These are phyloP conservation scores for Scheffersomyces cryptocercus DNA, from an alignment of 1,139 yeast genomes.

Conservation along the genomic window DNA sequence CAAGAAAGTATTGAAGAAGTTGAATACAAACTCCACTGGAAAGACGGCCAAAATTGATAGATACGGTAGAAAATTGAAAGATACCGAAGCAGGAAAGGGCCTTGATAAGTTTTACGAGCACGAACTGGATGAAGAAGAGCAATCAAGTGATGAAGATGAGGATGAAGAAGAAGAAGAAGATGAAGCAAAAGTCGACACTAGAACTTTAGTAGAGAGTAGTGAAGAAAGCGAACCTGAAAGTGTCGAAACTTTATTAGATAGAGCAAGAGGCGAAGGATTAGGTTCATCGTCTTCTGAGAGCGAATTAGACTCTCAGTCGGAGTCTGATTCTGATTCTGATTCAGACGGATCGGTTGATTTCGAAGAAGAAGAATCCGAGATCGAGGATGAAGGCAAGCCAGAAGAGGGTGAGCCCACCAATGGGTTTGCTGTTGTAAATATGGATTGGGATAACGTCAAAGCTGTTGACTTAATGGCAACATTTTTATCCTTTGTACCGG, in stretches of 20 bases:
- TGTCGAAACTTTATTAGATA: slow-evolving; percentile 42
- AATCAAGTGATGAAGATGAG: slow-evolving; percentile 17
- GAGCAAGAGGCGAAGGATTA: slow-evolving; percentile 71
- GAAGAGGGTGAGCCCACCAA: slow-evolving; percentile 85
- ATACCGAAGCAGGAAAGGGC: slow-evolving; percentile 38
- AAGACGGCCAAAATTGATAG: slow-evolving; percentile 70
- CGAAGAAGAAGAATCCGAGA: slow-evolving; percentile 50
- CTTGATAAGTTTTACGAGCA: slow-evolving; percentile 68
- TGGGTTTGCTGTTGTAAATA: slow-evolving; percentile 86
- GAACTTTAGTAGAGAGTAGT: slow-evolving; percentile 19
- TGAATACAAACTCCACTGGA: slow-evolving; percentile 50
- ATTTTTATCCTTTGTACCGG: slow-evolving; percentile 82
- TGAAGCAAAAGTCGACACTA: slow-evolving; percentile 22
- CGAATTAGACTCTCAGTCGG: slow-evolving; percentile 22
- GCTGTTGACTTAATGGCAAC: slow-evolving; percentile 91
- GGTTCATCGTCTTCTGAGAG: slow-evolving; percentile 19
- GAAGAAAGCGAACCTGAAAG: slow-evolving; percentile 20
- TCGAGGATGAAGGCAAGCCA: slow-evolving; percentile 62
- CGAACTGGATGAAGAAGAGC: slow-evolving; percentile 30
- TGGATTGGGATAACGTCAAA: slow-evolving; percentile 95
- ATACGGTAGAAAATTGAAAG: slow-evolving; percentile 74
- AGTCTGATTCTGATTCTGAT: slow-evolving; percentile 32
- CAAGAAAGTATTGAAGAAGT: slow-evolving; percentile 64
- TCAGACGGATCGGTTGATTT: slow-evolving; percentile 24
- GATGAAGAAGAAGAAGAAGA: slow-evolving; percentile 21